phyloP scores from a whole-genome alignment of 78 protist genomes.

The Monosiga brevicollis region DNA sequence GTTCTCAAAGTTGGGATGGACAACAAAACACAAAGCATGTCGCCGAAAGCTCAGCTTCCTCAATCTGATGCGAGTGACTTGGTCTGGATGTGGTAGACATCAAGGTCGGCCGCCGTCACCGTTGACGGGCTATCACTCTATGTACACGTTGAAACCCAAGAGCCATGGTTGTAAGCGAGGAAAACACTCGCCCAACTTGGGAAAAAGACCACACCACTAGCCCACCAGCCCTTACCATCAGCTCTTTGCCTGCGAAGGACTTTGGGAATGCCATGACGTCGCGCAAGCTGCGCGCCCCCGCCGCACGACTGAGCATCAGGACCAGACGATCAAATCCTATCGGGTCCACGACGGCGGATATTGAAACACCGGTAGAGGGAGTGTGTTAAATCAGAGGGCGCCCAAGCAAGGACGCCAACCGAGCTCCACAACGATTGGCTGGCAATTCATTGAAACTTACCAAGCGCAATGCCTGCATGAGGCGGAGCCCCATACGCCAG shows the following conservation, averaged over 20 bases:
- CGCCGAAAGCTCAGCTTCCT: no score
- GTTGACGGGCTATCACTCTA: no score
- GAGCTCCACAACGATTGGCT: neutral
- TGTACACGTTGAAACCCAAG: no score
- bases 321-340: conserved; percentile 66
- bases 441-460: neutral
- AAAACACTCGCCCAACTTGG: no score
- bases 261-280: conserved; percentile 87
- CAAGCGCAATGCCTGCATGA: conserved; percentile 69
- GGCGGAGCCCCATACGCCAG: conserved; percentile 55
- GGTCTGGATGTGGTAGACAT: no score
- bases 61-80: no score
- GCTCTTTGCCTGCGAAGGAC: conserved; percentile 10
- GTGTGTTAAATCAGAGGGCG: no score
- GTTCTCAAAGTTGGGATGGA: no score
- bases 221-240: neutral
- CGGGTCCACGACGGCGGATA: neutral
- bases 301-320: conserved; percentile 9
- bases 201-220: no score
- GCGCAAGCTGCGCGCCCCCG: conserved; percentile 49
- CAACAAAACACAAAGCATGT: no score
- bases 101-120: no score
- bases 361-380: neutral
- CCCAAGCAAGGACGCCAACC: neutral
- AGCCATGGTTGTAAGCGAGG: no score